Percentiles rank a stretch among this genome's conserved stretches.
Evolutionary conservation across 1,284 basidiomycete species (phyloP).

Genomic region (Singerocomus inundabilis): DNA sequence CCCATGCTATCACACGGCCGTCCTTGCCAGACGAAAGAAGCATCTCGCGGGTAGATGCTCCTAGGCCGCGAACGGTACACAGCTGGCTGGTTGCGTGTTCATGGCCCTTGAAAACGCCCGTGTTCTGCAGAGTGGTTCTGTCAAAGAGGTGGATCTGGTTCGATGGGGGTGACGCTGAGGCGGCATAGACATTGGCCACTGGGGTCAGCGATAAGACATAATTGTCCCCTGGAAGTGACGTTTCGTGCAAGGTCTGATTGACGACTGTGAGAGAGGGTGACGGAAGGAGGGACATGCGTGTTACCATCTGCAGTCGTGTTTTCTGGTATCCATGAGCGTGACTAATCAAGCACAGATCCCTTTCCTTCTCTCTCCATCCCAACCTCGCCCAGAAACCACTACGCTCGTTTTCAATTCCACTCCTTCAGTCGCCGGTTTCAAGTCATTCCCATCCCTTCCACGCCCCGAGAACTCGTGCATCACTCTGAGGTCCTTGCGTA

Average conservation of each 20-base stretch:
- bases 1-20: conserved; percentile 67
- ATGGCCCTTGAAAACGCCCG: conserved; percentile 55
- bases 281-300: conserved; percentile 30
- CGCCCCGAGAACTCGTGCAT: too few relatives aligned
- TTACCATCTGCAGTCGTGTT: too few relatives aligned
- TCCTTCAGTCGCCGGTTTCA: too few relatives aligned
- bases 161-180: conserved; percentile 54
- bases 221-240: conserved; percentile 41
- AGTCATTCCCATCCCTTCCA: background rate
- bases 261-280: conserved; percentile 31
- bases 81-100: conserved; percentile 51
- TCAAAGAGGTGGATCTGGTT: conserved; percentile 65
- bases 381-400: too few relatives aligned
- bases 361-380: too few relatives aligned
- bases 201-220: conserved; percentile 59
- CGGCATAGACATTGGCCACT: conserved; percentile 50
- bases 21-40: conserved; percentile 65
- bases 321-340: too few relatives aligned
- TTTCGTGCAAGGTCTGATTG: conserved; percentile 36
- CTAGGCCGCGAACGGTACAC: conserved; percentile 38
- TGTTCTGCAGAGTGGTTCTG: conserved; percentile 46
- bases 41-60: conserved; percentile 31
- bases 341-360: conserved; percentile 7
- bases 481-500: conserved; percentile 1
- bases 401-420: too few relatives aligned